phyloP scores from a whole-genome alignment of 768 basidiomycete genomes.

The Rubroboletus satanas region DNA sequence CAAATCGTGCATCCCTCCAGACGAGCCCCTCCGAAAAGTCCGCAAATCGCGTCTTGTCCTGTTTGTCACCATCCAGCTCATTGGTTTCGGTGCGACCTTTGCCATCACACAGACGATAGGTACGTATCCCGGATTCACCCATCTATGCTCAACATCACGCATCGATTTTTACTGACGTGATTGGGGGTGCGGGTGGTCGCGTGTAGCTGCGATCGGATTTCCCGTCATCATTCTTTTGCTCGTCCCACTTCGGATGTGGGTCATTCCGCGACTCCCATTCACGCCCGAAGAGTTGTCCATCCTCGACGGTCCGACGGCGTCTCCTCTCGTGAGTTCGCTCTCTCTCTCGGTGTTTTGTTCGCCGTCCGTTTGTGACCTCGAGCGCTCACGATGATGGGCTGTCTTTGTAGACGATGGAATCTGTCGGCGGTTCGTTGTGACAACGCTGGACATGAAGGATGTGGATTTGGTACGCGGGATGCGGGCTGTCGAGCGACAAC shows the following conservation, averaged over 20 bases:
- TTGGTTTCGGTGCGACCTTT: slow-evolving; percentile 85
- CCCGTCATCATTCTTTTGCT: slow-evolving; percentile 84
- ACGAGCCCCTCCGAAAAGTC: slow-evolving; percentile 74
- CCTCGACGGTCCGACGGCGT: slow-evolving; percentile 88
- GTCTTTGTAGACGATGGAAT: slow-evolving; percentile 39
- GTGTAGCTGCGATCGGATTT: slow-evolving; percentile 80
- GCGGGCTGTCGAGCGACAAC: neutral
- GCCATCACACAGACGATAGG: slow-evolving; percentile 89
- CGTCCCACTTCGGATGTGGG: slow-evolving; percentile 65
- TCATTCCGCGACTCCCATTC: slow-evolving; percentile 77
- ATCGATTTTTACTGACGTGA: neutral
- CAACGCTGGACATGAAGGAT: neutral
- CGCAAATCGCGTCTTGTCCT: slow-evolving; percentile 68
- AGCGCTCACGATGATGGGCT: neutral
- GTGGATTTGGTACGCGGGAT: neutral
- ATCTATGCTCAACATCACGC: neutral
- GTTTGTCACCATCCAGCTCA: slow-evolving; percentile 71
- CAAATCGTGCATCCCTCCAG: slow-evolving; percentile 49
- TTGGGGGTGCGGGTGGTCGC: neutral
- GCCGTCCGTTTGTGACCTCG: no score
- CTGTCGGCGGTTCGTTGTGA: slow-evolving; percentile 37
- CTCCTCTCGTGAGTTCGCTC: slow-evolving; percentile 63
- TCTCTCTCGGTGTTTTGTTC: neutral
- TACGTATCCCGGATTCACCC: slow-evolving; percentile 29
- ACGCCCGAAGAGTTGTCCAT: slow-evolving; percentile 73